Evolutionary conservation across 345 rosid genomes (phyloP), one percentile per base, ranked within the genome.

Genomic region (Kandelia obovata): DNA sequence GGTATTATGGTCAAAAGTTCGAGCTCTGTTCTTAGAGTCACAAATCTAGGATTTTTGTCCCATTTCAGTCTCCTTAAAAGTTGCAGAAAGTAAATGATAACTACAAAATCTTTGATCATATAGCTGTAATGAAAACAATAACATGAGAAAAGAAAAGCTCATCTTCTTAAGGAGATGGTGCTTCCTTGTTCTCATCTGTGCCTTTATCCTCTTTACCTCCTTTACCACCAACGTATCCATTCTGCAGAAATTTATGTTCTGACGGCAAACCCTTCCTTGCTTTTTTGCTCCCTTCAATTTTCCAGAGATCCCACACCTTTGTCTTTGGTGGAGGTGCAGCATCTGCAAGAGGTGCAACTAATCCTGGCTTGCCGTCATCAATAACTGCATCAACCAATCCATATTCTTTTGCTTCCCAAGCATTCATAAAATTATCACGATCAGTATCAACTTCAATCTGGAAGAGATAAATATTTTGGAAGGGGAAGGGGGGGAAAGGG

Each of bases 371-470:
- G 46, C 94, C 98, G 69, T 93, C 94, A 61, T 93, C 98, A 5
- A 93, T 89, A 5, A 94, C 96, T 69, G 58, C 85, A 68, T 94
- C 97, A 4, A 94, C 73, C 75, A 94, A 79, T 2, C 98, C 98
- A 9, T 94, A 94, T 64, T 89, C 95, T 83, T 89, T 91, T 10
- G 98, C 96, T 75, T 94, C 91, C 98, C 97, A 94, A 25, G 98
- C 86, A 74, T 79, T 84, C 97, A 94, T 85, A 84, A 88, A 94
- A 60, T 88, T 83, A 65, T 94, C 96, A 43, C 90, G 89, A 67
- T 83, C 92, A 32, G 96, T 86, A 72, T 93, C 98, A 52, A 77
- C 69, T 66, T 89, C 96, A 23, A 93, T 80, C 98, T 93, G 83
- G 68, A 66, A 52, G 58, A 32, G 21, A 61, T 47, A 66, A 66